Evolutionary conservation across 495 filamentous ascomycete genomes (phyloP).

Genomic region (Xylaria cubensis): DNA sequence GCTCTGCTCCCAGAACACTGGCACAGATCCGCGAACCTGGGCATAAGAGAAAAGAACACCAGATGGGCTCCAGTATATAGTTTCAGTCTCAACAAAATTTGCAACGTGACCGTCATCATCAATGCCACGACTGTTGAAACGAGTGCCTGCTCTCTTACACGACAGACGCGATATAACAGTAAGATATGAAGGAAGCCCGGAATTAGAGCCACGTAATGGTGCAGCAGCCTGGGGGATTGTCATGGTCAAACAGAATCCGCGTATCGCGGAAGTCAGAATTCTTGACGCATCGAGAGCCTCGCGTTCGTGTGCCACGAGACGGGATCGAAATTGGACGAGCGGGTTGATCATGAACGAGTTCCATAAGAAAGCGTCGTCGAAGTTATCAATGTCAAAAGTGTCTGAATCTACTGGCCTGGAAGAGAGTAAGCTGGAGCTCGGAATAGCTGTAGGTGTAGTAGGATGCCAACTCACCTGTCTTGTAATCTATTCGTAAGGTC

Average conservation of each 20-base stretch:
- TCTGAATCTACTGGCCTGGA: slow-evolving; percentile 53
- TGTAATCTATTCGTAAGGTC: slow-evolving; percentile 94
- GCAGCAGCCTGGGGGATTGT: slow-evolving; percentile 70
- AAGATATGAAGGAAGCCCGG: slow-evolving; percentile 79
- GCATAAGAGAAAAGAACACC: slow-evolving; percentile 89
- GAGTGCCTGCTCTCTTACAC: slow-evolving; percentile 88
- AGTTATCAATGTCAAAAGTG: slow-evolving; percentile 78
- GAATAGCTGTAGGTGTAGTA: neutral
- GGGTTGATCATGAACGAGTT: slow-evolving; percentile 98
- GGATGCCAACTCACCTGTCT: slow-evolving; percentile 68
- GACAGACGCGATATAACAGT: slow-evolving; percentile 92
- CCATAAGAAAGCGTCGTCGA: slow-evolving; percentile 93
- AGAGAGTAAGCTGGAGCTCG: slow-evolving; percentile 29
- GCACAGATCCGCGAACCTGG: slow-evolving; percentile 90
- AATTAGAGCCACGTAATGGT: slow-evolving; percentile 62
- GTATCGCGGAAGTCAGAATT: slow-evolving; percentile 90
- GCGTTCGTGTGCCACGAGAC: slow-evolving; percentile 74
- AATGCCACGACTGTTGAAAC: slow-evolving; percentile 95
- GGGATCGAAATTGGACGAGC: slow-evolving; percentile 83
- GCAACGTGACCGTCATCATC: slow-evolving; percentile 98
- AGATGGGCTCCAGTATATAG: slow-evolving; percentile 74
- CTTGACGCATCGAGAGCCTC: slow-evolving; percentile 79
- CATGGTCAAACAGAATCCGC: slow-evolving; percentile 87
- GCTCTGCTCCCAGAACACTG: slow-evolving; percentile 96
- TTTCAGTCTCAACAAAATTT: slow-evolving; percentile 78